phyloP scores from a whole-genome alignment of 2,329 filamentous ascomycete genomes.

The Epicoccum sorghinum region DNA sequence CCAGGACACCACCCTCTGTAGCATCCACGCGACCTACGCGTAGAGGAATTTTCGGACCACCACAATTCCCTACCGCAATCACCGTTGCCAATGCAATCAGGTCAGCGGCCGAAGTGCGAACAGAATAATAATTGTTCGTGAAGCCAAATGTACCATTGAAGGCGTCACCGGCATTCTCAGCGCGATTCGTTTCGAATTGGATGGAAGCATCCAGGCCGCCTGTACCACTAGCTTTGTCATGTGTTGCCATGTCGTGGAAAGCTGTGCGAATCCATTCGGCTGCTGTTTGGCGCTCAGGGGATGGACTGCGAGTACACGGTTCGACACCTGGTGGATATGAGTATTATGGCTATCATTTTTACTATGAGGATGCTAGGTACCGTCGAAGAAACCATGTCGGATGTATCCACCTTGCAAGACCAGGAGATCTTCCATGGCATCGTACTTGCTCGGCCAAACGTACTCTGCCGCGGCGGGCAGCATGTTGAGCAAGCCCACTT shows the following conservation, averaged over 20 bases:
- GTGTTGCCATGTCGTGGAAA: slow-evolving; percentile 45
- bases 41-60: slow-evolving; percentile 36
- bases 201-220: slow-evolving; percentile 47
- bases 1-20: slow-evolving; percentile 32
- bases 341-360: neutral
- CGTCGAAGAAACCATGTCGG: slow-evolving; percentile 8
- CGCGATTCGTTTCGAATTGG: slow-evolving; percentile 37
- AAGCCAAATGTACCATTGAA: slow-evolving; percentile 43
- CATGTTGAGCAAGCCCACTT: slow-evolving; percentile 6
- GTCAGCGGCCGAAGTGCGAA: slow-evolving; percentile 35
- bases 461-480: slow-evolving; percentile 15
- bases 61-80: slow-evolving; percentile 38
- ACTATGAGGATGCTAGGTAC: neutral
- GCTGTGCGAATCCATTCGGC: slow-evolving; percentile 43
- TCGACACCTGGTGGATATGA: slow-evolving; percentile 16
- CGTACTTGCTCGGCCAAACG: slow-evolving; percentile 12
- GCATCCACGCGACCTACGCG: slow-evolving; percentile 44
- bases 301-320: slow-evolving; percentile 22
- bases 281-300: slow-evolving; percentile 29
- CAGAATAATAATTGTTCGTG: slow-evolving; percentile 33
- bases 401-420: slow-evolving; percentile 16
- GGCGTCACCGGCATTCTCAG: slow-evolving; percentile 38
- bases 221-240: slow-evolving; percentile 32
- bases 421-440: slow-evolving; percentile 16
- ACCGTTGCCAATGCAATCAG: slow-evolving; percentile 41